Base-by-base conservation (phyloP, 2,329 filamentous ascomycete species). In the Xylaria digitata region DNA sequence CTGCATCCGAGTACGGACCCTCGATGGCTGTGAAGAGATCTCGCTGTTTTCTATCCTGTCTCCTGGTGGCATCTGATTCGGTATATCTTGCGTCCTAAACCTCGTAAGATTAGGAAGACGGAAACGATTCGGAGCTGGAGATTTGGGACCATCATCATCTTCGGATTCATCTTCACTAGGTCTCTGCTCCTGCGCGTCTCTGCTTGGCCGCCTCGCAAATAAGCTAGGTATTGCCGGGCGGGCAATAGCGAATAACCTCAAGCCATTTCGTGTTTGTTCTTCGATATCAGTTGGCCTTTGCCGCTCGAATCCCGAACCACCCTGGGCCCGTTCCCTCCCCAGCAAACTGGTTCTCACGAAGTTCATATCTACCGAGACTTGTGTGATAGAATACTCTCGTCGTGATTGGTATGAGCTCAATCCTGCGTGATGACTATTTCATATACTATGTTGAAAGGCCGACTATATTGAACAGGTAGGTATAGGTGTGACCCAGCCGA, bases 71-170 rank as follows among this genome's bases (percentile, higher is more conserved):
- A 73, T 74, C 15, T 75, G 75, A 6, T 75, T 77, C 26, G 76
- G 78, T 17, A 77, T 79, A n/a, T 75, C 75, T 64, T 71, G 74
- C 19, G 79, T 79, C 76, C 80, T 79, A 1, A 79, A 78, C 63
- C 80, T 78, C 60, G 74, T 75, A 15, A 84, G 76, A 57, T 80
- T 78, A 1, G 82, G 82, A 30, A 84, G 74, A 61, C 80, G 75
- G 30, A 84, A 71, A 56, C 80, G 76, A 30, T 80, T 81, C 2
- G 84, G 56, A 42, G 53, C 32, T 48, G 64, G 82, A 1, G 82
- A 81, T 72, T 87, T 87, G 40, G 84, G 83, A 21, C 80, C 83
- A 53, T 82, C 79, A 19, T 82, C 78, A 23, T 77, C 77, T 23
- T 75, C 76, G 50, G 71, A 15, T 42, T 64, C 63, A 7, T 67